Evolutionary conservation across 352 stramenopile genomes (phyloP).

Genomic region (Phytophthora colocasiae): DNA sequence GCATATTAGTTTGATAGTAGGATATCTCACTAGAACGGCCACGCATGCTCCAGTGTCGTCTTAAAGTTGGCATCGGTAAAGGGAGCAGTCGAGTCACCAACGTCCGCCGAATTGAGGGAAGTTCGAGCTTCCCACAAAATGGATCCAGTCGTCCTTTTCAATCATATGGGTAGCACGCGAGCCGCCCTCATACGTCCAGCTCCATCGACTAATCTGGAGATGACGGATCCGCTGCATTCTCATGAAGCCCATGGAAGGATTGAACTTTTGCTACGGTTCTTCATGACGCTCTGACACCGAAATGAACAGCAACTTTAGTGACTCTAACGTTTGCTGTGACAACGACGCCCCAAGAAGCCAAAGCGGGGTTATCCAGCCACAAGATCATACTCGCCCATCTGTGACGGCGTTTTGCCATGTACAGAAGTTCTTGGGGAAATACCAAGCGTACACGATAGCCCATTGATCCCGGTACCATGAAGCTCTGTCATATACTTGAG

Average conservation of each 20-base stretch:
- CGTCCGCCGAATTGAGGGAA: too few species aligned
- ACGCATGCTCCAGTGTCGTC: too few species aligned
- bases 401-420: neutral
- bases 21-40: too few species aligned
- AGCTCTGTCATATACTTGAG: constrained; percentile 22
- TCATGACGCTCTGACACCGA: neutral
- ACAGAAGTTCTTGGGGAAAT: constrained; percentile 13
- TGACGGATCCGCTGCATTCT: neutral
- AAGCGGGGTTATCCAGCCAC: constrained; percentile 15
- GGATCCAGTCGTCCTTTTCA: neutral
- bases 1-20: too few species aligned
- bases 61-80: too few species aligned
- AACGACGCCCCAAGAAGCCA: neutral
- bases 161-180: neutral
- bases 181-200: neutral
- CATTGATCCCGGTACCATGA: constrained; percentile 6
- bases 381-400: constrained; percentile 8
- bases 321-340: neutral
- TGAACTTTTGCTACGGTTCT: neutral
- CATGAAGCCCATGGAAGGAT: neutral
- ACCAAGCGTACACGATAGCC: constrained; percentile 21
- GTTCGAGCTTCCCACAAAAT: neutral
- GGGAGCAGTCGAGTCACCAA: too few species aligned
- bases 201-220: neutral
- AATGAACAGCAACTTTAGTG: neutral